phyloP scores from a whole-genome alignment of 2,329 filamentous ascomycete species.

The Alternaria metachromatica region DNA sequence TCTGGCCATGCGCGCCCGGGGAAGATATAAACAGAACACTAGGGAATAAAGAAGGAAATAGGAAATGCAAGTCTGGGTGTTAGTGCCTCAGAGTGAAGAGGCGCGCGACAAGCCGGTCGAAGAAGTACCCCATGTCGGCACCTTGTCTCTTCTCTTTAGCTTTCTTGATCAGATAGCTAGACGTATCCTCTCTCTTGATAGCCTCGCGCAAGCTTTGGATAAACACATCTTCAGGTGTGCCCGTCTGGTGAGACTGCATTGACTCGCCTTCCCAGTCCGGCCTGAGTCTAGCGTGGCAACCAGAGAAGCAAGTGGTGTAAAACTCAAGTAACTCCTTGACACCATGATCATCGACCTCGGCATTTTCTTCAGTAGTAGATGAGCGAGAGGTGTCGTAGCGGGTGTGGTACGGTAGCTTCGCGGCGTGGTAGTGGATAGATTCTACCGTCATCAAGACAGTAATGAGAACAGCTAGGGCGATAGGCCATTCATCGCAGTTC shows the following conservation, averaged over 20 bases:
- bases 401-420: conserved; percentile 45
- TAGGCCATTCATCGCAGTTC: conserved; percentile 41
- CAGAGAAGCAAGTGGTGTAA: conserved; percentile 44
- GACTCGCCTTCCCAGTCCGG: conserved; percentile 40
- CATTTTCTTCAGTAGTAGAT: conserved; percentile 8
- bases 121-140: conserved; percentile 47
- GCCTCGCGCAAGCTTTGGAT: conserved; percentile 39
- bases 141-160: conserved; percentile 23
- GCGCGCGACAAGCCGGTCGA: conserved; percentile 46
- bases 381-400: conserved; percentile 4
- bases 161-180: conserved; percentile 33
- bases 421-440: conserved; percentile 48
- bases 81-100: conserved; percentile 32
- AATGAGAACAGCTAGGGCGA: conserved; percentile 41
- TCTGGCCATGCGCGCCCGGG: not conserved
- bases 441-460: conserved; percentile 48
- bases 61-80: not conserved
- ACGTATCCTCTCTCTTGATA: conserved; percentile 19
- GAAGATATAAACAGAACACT: not conserved
- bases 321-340: conserved; percentile 39
- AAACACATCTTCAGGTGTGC: conserved; percentile 33
- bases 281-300: conserved; percentile 39
- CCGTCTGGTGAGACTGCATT: not conserved
- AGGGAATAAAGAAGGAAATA: not conserved
- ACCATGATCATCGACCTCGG: conserved; percentile 31